A percentile compares a stretch with the other conserved stretches of the same genome.
These are phyloP conservation scores for Coemansia sp. DNA, from an alignment of 192 early-diverging fungal species.

Conservation along the genomic window DNA sequence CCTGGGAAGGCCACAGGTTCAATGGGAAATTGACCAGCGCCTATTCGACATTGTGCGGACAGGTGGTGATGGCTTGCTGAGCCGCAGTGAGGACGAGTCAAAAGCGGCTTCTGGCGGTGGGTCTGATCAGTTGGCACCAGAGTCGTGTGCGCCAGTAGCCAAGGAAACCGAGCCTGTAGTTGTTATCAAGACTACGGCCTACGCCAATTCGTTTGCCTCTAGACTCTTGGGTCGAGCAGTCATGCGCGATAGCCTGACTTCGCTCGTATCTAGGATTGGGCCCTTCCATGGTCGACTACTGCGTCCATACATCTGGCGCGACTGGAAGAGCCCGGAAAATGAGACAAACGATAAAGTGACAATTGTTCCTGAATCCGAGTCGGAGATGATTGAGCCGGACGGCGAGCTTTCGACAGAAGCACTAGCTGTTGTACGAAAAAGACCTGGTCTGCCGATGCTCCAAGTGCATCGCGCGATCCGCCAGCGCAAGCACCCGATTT, in stretches of 20 bases:
- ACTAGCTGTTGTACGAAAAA: not conserved
- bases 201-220: conserved; percentile 72
- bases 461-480: conserved; percentile 33
- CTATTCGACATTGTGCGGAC: conserved; percentile 23
- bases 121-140: conserved; percentile 1
- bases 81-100: not conserved
- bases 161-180: not conserved
- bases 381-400: not conserved
- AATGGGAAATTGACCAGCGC: conserved; percentile 22
- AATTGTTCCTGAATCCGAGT: conserved; percentile 29
- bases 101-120: not conserved
- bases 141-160: not conserved
- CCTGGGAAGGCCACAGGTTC: conserved; percentile 22
- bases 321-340: conserved; percentile 53
- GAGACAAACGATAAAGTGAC: conserved; percentile 21
- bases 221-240: conserved; percentile 66
- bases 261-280: conserved; percentile 57
- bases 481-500: conserved; percentile 31
- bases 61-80: not conserved
- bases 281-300: conserved; percentile 72
- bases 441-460: conserved; percentile 19
- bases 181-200: conserved; percentile 54
- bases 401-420: not conserved
- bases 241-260: conserved; percentile 57
- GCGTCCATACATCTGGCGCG: conserved; percentile 82